phyloP scores from a whole-genome alignment of 176 grass and related monocot genomes.

The Pharus latifolius region DNA sequence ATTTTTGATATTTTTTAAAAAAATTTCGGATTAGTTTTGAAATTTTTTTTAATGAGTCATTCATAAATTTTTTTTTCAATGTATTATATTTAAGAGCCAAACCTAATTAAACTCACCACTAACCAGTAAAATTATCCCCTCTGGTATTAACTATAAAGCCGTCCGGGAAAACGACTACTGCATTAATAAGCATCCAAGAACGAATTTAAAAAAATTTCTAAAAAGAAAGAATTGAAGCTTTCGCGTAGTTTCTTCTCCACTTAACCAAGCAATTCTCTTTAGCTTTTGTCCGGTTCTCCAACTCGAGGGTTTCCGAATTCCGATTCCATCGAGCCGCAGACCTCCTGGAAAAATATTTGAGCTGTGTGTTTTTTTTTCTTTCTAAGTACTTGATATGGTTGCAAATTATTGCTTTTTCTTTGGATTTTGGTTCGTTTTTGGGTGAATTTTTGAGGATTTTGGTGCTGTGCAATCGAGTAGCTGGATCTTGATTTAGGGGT shows the following conservation, averaged over 20 bases:
- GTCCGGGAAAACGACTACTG: background rate
- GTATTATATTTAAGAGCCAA: too few relatives aligned
- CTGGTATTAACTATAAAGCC: background rate
- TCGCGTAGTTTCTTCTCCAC: background rate
- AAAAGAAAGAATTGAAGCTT: conserved; percentile 5
- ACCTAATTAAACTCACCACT: too few relatives aligned
- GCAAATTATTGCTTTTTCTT: background rate
- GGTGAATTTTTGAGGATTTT: background rate
- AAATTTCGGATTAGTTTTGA: too few relatives aligned
- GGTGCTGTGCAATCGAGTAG: too few relatives aligned
- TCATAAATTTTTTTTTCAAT: too few relatives aligned
- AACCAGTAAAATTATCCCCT: background rate
- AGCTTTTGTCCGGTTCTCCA: background rate
- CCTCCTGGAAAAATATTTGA: background rate
- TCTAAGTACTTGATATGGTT: too few relatives aligned
- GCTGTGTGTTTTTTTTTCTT: background rate
- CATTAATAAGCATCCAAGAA: background rate
- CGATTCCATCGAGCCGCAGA: background rate
- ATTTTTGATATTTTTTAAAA: too few relatives aligned
- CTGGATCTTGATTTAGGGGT: background rate
- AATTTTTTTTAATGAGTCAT: too few relatives aligned
- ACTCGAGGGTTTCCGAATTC: background rate
- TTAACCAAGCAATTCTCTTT: background rate
- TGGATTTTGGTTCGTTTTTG: background rate
- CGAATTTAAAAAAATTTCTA: background rate